phyloP scores from a whole-genome alignment of 2,329 filamentous ascomycete genomes.

The Trichoderma aggressivum region DNA sequence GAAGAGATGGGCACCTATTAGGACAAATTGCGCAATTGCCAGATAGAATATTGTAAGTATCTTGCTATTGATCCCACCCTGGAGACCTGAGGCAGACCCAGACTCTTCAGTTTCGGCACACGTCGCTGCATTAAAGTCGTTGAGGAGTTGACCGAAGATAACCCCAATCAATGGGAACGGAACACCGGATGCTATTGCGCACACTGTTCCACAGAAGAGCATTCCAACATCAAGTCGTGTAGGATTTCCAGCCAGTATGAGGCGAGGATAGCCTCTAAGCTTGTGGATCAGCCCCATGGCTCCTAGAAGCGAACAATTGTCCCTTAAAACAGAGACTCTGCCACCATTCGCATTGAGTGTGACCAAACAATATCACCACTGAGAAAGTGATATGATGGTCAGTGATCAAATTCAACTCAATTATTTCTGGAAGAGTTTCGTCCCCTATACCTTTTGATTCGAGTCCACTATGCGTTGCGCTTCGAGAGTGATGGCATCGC shows the following conservation, averaged over 20 bases:
- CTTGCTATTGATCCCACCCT: conserved; percentile 41
- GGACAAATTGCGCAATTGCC: conserved; percentile 54
- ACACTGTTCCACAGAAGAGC: conserved; percentile 19
- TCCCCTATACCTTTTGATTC: not conserved
- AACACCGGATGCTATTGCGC: conserved; percentile 37
- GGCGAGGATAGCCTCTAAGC: not conserved
- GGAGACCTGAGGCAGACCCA: conserved; percentile 26
- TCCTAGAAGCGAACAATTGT: not conserved
- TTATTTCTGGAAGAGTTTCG: not conserved
- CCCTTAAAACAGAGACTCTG: not conserved
- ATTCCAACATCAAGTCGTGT: conserved; percentile 21
- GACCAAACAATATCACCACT: not conserved
- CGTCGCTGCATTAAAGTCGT: conserved; percentile 50
- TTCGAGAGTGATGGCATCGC: not conserved
- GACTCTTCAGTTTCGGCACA: conserved; percentile 30
- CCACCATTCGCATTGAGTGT: not conserved
- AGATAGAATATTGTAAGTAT: conserved; percentile 58
- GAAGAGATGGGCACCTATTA: conserved; percentile 56
- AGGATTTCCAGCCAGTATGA: conserved; percentile 13
- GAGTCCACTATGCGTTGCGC: not conserved
- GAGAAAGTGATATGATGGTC: not conserved
- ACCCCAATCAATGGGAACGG: conserved; percentile 56
- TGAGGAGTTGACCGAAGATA: conserved; percentile 53
- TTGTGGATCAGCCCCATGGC: not conserved
- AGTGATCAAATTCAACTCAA: not conserved